Conservation (phyloP, 2,329 filamentous ascomycete genomes). For the Scortechinia acanthostroma region DNA sequence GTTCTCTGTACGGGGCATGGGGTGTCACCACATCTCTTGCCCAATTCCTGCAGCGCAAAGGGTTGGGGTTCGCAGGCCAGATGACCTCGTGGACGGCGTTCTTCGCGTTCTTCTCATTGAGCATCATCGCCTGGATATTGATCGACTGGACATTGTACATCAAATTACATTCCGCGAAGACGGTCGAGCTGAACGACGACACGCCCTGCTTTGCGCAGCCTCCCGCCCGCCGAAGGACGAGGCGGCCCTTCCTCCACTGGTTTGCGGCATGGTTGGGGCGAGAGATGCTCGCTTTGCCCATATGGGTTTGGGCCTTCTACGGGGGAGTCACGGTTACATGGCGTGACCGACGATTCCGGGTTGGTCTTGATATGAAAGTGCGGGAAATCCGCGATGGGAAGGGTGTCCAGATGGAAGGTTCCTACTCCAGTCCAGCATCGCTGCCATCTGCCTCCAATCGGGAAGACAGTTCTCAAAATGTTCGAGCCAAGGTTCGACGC, state of each 20-base stretch:
- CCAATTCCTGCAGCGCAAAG: not conserved
- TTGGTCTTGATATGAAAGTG: constrained; percentile 79
- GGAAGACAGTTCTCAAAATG: too few species aligned
- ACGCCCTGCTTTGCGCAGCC: constrained; percentile 69
- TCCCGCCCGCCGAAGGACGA: constrained; percentile 11
- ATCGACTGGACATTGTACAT: constrained; percentile 70
- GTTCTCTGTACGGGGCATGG: constrained; percentile 73
- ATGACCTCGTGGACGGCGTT: constrained; percentile 62
- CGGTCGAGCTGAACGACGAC: constrained; percentile 63
- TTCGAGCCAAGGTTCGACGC: not conserved
- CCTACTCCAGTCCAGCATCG: not conserved
- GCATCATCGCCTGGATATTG: constrained; percentile 64
- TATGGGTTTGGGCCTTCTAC: constrained; percentile 85
- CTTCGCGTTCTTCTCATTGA: constrained; percentile 53
- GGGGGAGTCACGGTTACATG: constrained; percentile 83
- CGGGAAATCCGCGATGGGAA: constrained; percentile 23
- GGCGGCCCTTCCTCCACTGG: constrained; percentile 64
- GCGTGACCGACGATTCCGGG: constrained; percentile 76
- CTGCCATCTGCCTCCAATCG: too few species aligned
- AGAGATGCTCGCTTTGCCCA: constrained; percentile 74
- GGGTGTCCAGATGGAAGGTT: not conserved
- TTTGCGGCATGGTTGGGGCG: constrained; percentile 76
- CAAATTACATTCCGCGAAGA: constrained; percentile 66
- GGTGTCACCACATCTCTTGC: constrained; percentile 62
- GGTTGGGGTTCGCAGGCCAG: constrained; percentile 41